Conservation (phyloP, 495 filamentous ascomycete species). For the Chaetomium fimeti region DNA sequence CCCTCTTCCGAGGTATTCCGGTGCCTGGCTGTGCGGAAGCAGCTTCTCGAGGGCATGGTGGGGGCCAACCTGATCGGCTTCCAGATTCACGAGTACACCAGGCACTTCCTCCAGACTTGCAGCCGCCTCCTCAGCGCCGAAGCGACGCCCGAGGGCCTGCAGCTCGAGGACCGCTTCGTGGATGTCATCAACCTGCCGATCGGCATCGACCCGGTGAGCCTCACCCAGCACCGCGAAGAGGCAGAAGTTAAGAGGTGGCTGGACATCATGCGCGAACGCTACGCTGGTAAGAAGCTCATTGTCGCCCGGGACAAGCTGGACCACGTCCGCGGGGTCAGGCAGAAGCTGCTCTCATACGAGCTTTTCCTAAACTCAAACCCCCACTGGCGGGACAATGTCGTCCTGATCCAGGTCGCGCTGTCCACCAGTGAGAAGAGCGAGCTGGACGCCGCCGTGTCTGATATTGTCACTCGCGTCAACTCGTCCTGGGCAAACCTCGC, state of each 20-base stretch:
- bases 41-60: constrained; percentile 85
- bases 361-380: constrained; percentile 91
- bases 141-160: constrained; percentile 79
- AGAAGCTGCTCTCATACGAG: constrained; percentile 90
- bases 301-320: constrained; percentile 93
- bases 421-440: constrained; percentile 84
- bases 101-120: constrained; percentile 92
- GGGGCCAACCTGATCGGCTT: constrained; percentile 89
- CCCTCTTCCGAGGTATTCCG: constrained; percentile 94
- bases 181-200: constrained; percentile 74
- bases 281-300: constrained; percentile 81
- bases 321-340: constrained; percentile 81
- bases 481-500: constrained; percentile 81
- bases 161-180: constrained; percentile 90
- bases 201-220: constrained; percentile 78
- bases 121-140: constrained; percentile 83
- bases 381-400: constrained; percentile 79
- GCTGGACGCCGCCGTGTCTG: constrained; percentile 79
- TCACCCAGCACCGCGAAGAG: constrained; percentile 69
- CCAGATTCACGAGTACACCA: constrained; percentile 86
- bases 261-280: constrained; percentile 71
- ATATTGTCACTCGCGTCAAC: constrained; percentile 91
- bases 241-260: constrained; percentile 74
- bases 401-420: constrained; percentile 88
- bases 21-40: constrained; percentile 77